Conservation (phyloP, 768 basidiomycete species). For the Trametes villosa region DNA sequence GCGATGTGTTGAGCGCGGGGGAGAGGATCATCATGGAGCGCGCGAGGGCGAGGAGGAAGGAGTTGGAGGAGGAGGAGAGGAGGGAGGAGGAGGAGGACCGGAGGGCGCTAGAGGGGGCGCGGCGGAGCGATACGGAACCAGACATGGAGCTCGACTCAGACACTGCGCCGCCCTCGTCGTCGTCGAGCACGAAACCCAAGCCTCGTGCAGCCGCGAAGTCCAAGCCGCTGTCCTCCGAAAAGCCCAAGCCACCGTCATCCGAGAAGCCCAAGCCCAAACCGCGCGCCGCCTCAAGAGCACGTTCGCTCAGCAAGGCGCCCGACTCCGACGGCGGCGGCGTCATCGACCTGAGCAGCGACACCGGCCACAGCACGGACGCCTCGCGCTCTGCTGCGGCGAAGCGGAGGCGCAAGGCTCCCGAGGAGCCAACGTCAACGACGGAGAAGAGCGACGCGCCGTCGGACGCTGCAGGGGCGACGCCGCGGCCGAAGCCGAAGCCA, state of each 20-base stretch:
- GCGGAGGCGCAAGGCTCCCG: neutral
- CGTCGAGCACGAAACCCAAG: constrained; percentile 1
- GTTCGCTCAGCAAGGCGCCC: neutral
- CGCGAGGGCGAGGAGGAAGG: constrained; percentile 44
- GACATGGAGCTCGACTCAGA: constrained; percentile 10
- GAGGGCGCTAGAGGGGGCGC: neutral
- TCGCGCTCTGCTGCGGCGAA: neutral
- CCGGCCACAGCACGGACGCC: constrained; percentile 5
- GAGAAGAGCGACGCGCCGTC: constrained; percentile 1
- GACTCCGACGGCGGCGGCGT: neutral
- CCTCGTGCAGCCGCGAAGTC: constrained; percentile 1
- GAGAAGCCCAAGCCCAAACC: neutral
- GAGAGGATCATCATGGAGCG: constrained; percentile 51
- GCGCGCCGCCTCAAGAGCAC: neutral
- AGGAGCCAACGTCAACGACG: neutral
- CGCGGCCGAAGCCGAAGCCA: constrained; percentile 8
- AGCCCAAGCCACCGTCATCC: neutral
- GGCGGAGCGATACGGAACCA: neutral
- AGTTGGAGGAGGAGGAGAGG: constrained; percentile 46
- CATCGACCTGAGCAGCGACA: constrained; percentile 17
- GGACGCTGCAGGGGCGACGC: neutral
- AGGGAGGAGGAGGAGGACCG: constrained; percentile 22
- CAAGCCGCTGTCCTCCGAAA: neutral
- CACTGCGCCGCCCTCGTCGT: constrained; percentile 3
- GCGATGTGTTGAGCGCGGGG: constrained; percentile 37